These are phyloP conservation scores for Dalechampia spathulata DNA, from an alignment of 441 rosid genomes.

Conservation along the genomic window DNA sequence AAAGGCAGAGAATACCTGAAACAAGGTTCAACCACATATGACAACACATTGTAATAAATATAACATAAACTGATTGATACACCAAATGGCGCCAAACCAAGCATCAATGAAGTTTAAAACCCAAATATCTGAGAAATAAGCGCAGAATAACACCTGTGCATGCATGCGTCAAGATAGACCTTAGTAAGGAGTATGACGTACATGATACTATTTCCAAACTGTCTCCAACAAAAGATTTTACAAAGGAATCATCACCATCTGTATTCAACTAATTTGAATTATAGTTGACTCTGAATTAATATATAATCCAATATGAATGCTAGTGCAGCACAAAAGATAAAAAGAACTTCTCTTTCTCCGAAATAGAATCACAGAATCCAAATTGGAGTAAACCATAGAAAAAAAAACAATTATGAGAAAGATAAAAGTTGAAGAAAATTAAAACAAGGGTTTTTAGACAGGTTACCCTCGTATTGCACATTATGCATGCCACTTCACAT, in stretches of 20 bases:
- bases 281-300: constrained; percentile 31
- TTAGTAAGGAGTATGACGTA: constrained; percentile 69
- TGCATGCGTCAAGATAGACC: constrained; percentile 67
- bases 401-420: background rate
- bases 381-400: background rate
- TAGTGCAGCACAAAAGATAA: constrained; percentile 16
- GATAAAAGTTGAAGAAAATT: constrained; percentile 1
- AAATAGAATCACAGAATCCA: background rate
- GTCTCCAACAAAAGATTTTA: constrained; percentile 72
- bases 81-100: constrained; percentile 20
- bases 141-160: constrained; percentile 86
- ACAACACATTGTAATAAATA: constrained; percentile 8
- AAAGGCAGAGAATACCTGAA: constrained; percentile 97
- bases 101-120: constrained; percentile 21
- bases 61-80: constrained; percentile 10
- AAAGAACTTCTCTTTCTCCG: constrained; percentile 7
- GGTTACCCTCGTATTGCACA: constrained; percentile 3
- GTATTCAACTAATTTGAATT: constrained; percentile 52
- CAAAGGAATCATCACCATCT: constrained; percentile 65
- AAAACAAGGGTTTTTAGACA: background rate
- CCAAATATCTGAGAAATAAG: constrained; percentile 44
- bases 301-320: constrained; percentile 24
- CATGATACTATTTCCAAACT: constrained; percentile 68
- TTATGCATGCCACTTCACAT: background rate
- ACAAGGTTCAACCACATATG: constrained; percentile 21